A percentile compares a stretch with the other conserved stretches of the same genome.
Conservation (phyloP, 2,329 filamentous ascomycete genomes). For the Lasiodiplodia hormozganensis region DNA sequence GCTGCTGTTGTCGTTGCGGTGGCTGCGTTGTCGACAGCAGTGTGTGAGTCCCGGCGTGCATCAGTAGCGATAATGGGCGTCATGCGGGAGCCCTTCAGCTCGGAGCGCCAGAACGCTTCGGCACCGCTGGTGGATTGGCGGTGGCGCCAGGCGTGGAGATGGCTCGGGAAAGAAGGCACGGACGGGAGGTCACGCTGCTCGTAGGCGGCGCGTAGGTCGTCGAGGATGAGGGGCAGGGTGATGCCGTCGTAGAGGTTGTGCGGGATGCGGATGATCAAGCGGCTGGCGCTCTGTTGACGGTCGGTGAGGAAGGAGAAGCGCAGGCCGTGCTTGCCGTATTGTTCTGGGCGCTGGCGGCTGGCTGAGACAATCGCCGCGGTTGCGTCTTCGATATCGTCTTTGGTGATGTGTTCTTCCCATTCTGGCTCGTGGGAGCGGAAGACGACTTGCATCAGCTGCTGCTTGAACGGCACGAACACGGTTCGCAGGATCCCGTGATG, state of each 20-base stretch:
- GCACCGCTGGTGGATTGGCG: conserved; percentile 69
- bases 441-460: conserved; percentile 60
- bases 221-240: conserved; percentile 66
- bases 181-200: conserved; percentile 41
- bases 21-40: too few relatives aligned
- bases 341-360: conserved; percentile 63
- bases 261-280: conserved; percentile 67
- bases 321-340: conserved; percentile 66
- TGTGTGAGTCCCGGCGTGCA: too few relatives aligned
- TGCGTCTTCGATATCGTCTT: conserved; percentile 59
- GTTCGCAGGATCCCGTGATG: conserved; percentile 71
- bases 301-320: conserved; percentile 59
- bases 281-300: conserved; percentile 40
- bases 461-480: conserved; percentile 63
- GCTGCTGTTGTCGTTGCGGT: conserved; percentile 45
- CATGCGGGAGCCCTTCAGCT: conserved; percentile 60
- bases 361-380: conserved; percentile 60
- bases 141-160: conserved; percentile 47
- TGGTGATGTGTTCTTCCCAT: conserved; percentile 47
- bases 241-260: conserved; percentile 76
- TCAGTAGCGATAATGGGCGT: conserved; percentile 30
- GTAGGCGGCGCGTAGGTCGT: conserved; percentile 65
- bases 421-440: conserved; percentile 60
- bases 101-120: conserved; percentile 66
- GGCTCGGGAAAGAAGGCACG: conserved; percentile 52